Evolutionary conservation across 495 filamentous ascomycete species (phyloP), one percentile per base, ranked within the genome.

Genomic region (Penicillium pancosmium): DNA sequence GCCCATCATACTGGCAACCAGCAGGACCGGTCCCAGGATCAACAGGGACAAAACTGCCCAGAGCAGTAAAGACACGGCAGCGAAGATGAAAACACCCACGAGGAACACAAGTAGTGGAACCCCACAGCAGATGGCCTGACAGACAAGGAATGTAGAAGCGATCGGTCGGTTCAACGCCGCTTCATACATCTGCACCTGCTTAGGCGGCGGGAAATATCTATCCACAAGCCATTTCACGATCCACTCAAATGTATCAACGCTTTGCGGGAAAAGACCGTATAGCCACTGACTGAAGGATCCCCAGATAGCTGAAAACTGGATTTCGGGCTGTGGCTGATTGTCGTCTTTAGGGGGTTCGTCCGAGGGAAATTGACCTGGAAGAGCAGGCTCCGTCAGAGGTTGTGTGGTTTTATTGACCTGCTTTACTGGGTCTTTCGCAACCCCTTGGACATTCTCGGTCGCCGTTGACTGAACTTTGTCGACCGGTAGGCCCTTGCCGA

Each of bases 1-100:
- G 4, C 74, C 74, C 65, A 75, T 68, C 59, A 73, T 66, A 56
- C 72, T 72, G 9, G 72, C 65, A 12, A 77, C 73, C 50, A 77
- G 15, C 44, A 77, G 51, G 9, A 77, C 60, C 19, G 74, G 74
- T 11, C 74, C 72, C 10, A 75, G 71, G 36, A 77, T 69, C 15
- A 77, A 55, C 50, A 77, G 40, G 36, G 72, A 71, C 48, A 77
- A 48, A 0, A 77, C 40, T n/a, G 60, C 61, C 69, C 71, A 77
- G 23, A 77, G 60, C 38, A 74, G 16, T 11, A 75, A 54, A 6
- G 74, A 63, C 23, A 77, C 71, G 19, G 68, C 69, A 0, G 74
- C 74, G 48, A 77, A 75, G 11, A 75, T 12, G 25, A 73, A 68
- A 13, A 74, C 67, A 0, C 72, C 74, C 2, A 67, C 72, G 18